Percentiles rank a stretch among this genome's conserved stretches.
Evolutionary conservation across 1,139 yeast genomes (phyloP).

Genomic region (Pichia sp.): DNA sequence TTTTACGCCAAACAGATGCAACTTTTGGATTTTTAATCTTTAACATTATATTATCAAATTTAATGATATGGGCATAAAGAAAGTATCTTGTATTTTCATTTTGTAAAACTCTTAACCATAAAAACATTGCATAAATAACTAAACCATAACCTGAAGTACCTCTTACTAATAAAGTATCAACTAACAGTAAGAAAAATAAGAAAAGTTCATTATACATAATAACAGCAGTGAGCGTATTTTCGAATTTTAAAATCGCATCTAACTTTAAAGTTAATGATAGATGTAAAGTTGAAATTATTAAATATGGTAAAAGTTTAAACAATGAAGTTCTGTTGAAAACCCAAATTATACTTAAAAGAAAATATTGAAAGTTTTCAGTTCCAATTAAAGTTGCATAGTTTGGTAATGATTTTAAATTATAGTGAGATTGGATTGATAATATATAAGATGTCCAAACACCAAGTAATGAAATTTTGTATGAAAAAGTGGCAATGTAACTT

Average conservation of each 20-base stretch:
- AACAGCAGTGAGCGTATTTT: conserved; percentile 38
- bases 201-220: conserved; percentile 58
- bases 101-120: conserved; percentile 63
- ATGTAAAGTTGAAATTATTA: conserved; percentile 52
- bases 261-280: conserved; percentile 39
- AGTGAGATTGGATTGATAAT: conserved; percentile 51
- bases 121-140: conserved; percentile 48
- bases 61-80: conserved; percentile 36
- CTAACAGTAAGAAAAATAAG: conserved; percentile 43
- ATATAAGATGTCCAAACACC: conserved; percentile 53
- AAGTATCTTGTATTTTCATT: conserved; percentile 44
- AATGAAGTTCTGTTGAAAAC: conserved; percentile 55
- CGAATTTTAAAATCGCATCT: conserved; percentile 35
- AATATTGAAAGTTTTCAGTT: conserved; percentile 63
- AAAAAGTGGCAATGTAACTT: conserved; percentile 39
- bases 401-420: conserved; percentile 47
- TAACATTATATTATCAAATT: conserved; percentile 38
- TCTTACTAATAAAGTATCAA: conserved; percentile 58
- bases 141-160: conserved; percentile 66
- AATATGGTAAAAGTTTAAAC: conserved; percentile 60
- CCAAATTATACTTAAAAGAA: conserved; percentile 53
- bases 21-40: conserved; percentile 42
- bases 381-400: conserved; percentile 52
- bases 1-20: conserved; percentile 37
- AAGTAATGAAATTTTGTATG: conserved; percentile 48